Evolutionary conservation across 768 basidiomycete genomes (phyloP), one percentile per base, ranked within the genome.

Genomic region (Phanerochaete carnosa): DNA sequence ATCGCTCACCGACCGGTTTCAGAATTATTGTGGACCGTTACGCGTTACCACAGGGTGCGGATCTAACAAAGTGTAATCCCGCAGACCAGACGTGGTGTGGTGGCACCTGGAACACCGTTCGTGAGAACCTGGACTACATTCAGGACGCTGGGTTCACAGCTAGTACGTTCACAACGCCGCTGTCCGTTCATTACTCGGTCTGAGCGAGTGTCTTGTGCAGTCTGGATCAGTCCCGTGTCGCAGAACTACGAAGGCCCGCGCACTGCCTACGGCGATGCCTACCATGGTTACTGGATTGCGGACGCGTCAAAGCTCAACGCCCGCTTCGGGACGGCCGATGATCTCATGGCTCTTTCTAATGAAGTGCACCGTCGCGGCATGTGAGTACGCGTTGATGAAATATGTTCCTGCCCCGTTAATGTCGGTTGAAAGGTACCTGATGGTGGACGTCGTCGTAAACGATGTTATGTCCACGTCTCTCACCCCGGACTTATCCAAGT

Each of bases 391-490:
- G 16, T 37, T 5, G 23, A n/a, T 33, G 30, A 4, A 19, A n/a
- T 47, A 23, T 29, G 54, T 32, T n/a, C 28, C 28, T 22, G 15
- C 35, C 22, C n/a, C 26, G 45, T 19, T 43, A 54, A 43, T 35
- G 28, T 22, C 12, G n/a, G n/a, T 32, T 33, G 25, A 3, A 49
- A 80, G 79, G 85, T 92, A 87, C 71, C 76, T 94, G 62, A 94
- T 93, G 90, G 85, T 94, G 51, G 92, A 94, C 67, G 73, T 90
- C 32, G 89, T 95, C 39, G 84, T 90, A 33, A 95, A 95, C 72
- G 90, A 94, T 72, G 91, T 95, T 53, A 93, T 92, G 80, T 76
- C 88, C 1, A 83, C 85, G 2, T 82, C 84, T 2, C 77, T 75
- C 35, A 82, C 76, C 6, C 88, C 89, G 16, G 83, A 88, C 69